These are phyloP conservation scores for Claviceps pazoutovae DNA, from an alignment of 2,329 filamentous ascomycete species.

Conservation along the genomic window DNA sequence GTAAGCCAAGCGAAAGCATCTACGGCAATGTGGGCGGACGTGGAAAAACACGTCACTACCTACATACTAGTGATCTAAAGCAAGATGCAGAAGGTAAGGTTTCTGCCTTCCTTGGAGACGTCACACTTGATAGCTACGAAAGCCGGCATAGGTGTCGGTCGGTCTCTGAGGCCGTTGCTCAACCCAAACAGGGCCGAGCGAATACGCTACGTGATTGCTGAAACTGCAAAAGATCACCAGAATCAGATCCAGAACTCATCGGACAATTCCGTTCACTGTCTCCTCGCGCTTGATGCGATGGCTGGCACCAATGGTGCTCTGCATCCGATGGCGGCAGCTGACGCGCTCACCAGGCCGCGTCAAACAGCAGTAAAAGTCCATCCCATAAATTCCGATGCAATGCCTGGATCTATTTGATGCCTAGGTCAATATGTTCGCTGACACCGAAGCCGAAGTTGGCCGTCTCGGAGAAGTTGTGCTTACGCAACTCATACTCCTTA, in stretches of 20 bases:
- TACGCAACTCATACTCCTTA: constrained; percentile 99
- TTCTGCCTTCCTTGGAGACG: constrained; percentile 2
- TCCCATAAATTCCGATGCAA: constrained; percentile 97
- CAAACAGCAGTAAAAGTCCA: constrained; percentile 99
- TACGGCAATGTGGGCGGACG: neutral
- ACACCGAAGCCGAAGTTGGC: constrained; percentile 99
- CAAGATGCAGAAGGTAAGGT: neutral
- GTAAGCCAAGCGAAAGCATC: too few relatives aligned
- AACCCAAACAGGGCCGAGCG: constrained; percentile 43
- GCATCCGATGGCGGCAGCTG: constrained; percentile 81
- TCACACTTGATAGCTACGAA: constrained; percentile 28
- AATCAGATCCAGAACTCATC: constrained; percentile 48
- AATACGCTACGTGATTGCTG: constrained; percentile 28
- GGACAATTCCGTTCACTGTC: constrained; percentile 96
- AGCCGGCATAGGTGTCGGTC: constrained; percentile 56
- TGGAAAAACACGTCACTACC: neutral
- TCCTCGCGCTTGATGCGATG: constrained; percentile 92
- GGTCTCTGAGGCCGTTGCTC: constrained; percentile 59
- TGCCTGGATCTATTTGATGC: constrained; percentile 99
- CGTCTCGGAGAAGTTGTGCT: constrained; percentile 99
- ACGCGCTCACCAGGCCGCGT: constrained; percentile 97
- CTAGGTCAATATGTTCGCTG: constrained; percentile 99
- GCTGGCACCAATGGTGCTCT: constrained; percentile 70
- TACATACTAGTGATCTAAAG: neutral
- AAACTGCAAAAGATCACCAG: constrained; percentile 17